Evolutionary conservation across 495 filamentous ascomycete genomes (phyloP).

Genomic region (Penicillium simplicissimum): DNA sequence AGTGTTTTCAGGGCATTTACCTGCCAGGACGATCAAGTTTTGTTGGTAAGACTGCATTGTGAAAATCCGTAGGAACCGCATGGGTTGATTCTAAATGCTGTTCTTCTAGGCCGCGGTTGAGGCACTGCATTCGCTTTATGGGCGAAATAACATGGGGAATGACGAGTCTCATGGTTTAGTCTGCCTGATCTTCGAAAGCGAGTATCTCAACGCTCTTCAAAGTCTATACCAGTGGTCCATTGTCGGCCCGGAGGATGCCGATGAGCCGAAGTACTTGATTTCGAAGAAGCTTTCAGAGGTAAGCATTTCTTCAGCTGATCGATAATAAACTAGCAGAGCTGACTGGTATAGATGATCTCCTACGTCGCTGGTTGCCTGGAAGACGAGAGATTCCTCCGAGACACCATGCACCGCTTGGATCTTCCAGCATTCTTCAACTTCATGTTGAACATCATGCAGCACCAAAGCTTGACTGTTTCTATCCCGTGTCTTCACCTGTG

Average conservation of each 20-base stretch:
- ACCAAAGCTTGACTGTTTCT: slow-evolving; percentile 85
- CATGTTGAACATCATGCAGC: slow-evolving; percentile 74
- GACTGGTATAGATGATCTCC: slow-evolving; percentile 65
- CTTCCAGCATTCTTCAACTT: slow-evolving; percentile 77
- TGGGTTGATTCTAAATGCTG: slow-evolving; percentile 2
- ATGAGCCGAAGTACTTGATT: slow-evolving; percentile 88
- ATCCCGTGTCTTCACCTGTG: slow-evolving; percentile 90
- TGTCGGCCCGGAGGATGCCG: slow-evolving; percentile 74
- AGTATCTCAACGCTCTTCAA: slow-evolving; percentile 69
- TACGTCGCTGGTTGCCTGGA: slow-evolving; percentile 82
- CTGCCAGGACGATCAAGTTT: slow-evolving; percentile 67
- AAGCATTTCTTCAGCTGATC: slow-evolving; percentile 15
- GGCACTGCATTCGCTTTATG: slow-evolving; percentile 79
- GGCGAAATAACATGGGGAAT: slow-evolving; percentile 68
- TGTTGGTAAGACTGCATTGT: slow-evolving; percentile 57
- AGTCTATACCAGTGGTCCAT: slow-evolving; percentile 80
- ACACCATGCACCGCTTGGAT: slow-evolving; percentile 54
- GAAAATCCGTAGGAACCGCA: background rate
- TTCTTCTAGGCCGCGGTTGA: slow-evolving; percentile 71
- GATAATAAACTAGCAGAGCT: background rate
- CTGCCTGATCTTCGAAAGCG: slow-evolving; percentile 70
- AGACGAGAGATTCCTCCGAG: slow-evolving; percentile 64
- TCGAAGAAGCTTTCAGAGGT: slow-evolving; percentile 94
- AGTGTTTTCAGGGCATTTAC: slow-evolving; percentile 75
- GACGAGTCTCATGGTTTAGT: slow-evolving; percentile 79